phyloP scores from a whole-genome alignment of 768 basidiomycete species.

The Mycena filopes region DNA sequence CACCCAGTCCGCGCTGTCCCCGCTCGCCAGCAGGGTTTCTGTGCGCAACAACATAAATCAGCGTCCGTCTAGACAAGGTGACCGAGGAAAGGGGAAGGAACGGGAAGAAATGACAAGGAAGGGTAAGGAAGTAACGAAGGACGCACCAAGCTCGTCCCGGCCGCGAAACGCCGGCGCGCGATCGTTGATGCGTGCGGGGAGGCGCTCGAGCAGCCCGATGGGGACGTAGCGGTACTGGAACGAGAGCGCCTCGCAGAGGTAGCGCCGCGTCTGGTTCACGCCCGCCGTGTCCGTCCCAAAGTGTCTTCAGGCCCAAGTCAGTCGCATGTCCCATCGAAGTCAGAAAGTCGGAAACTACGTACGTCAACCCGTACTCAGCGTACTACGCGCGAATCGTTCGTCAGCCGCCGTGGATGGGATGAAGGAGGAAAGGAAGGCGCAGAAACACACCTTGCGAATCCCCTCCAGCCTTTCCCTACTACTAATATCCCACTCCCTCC shows the following conservation, averaged over 20 bases:
- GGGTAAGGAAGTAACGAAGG: not conserved
- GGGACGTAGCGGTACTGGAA: constrained; percentile 98
- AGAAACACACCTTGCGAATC: constrained; percentile 70
- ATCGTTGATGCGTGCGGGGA: constrained; percentile 89
- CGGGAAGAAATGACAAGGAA: not conserved
- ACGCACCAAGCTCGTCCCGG: constrained; percentile 86
- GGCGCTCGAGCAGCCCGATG: constrained; percentile 86
- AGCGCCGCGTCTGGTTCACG: constrained; percentile 90
- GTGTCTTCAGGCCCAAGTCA: constrained; percentile 55
- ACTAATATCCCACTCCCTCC: constrained; percentile 93
- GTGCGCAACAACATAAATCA: no score
- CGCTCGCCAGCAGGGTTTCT: constrained; percentile 89
- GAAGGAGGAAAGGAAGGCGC: not conserved
- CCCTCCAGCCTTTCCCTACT: constrained; percentile 85
- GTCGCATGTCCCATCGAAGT: not conserved
- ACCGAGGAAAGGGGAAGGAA: no score
- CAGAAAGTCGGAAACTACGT: constrained; percentile 35
- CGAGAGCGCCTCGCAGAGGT: constrained; percentile 93
- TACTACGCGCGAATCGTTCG: constrained; percentile 59
- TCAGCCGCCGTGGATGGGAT: no score
- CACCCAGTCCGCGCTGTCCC: constrained; percentile 88
- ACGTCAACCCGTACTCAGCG: constrained; percentile 88
- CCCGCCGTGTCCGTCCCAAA: constrained; percentile 91
- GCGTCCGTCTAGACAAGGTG: no score
- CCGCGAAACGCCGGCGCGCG: constrained; percentile 90